Percentiles rank a stretch among this genome's conserved stretches.
Evolutionary conservation across 2,329 filamentous ascomycete genomes (phyloP).

Genomic region (Fusarium coicis): DNA sequence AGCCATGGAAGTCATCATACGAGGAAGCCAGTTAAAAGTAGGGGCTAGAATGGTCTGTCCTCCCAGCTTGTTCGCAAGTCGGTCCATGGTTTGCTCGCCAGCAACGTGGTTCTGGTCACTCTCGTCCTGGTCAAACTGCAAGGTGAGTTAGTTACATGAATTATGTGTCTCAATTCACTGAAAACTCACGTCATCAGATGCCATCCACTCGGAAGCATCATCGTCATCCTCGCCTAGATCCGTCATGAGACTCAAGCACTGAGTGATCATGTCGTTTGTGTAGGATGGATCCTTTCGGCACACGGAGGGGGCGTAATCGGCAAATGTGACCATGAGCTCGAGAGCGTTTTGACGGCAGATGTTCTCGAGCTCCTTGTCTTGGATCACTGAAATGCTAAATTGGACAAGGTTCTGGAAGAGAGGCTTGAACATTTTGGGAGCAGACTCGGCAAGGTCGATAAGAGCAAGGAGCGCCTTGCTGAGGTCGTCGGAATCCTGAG

Average conservation of each 20-base stretch:
- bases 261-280: slow-evolving; percentile 96
- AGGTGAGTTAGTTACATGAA: not conserved
- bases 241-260: slow-evolving; percentile 97
- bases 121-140: slow-evolving; percentile 88
- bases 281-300: slow-evolving; percentile 95
- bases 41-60: slow-evolving; percentile 92
- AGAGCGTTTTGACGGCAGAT: slow-evolving; percentile 92
- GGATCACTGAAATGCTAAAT: slow-evolving; percentile 92
- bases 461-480: slow-evolving; percentile 89
- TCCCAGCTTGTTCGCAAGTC: slow-evolving; percentile 95
- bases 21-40: slow-evolving; percentile 95
- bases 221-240: slow-evolving; percentile 95
- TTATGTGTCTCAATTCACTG: not conserved
- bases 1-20: slow-evolving; percentile 95
- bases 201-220: slow-evolving; percentile 92
- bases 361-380: slow-evolving; percentile 94
- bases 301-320: slow-evolving; percentile 92
- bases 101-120: slow-evolving; percentile 98
- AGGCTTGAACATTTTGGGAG: slow-evolving; percentile 96
- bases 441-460: slow-evolving; percentile 93
- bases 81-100: slow-evolving; percentile 98
- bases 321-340: slow-evolving; percentile 97
- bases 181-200: slow-evolving; percentile 82
- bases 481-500: slow-evolving; percentile 88
- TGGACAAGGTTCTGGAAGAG: slow-evolving; percentile 93